phyloP scores from a whole-genome alignment of 352 stramenopile species.

The Plasmopara viticola region DNA sequence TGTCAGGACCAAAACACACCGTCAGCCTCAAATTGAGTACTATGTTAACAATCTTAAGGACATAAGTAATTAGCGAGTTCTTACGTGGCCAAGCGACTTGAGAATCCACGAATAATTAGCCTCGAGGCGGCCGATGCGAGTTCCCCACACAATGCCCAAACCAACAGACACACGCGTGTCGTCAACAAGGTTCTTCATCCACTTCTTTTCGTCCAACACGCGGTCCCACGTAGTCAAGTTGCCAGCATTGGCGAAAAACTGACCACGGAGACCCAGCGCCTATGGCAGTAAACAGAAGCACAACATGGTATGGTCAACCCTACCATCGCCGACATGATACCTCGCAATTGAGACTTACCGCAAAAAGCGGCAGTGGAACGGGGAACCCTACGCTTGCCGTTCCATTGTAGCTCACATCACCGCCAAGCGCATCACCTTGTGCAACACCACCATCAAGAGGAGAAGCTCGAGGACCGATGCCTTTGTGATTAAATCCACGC shows the following conservation, averaged over 20 bases:
- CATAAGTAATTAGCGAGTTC: constrained; percentile 3
- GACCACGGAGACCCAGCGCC: constrained; percentile 78
- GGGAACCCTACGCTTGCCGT: constrained; percentile 84
- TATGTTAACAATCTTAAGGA: neutral
- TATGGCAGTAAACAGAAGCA: constrained; percentile 16
- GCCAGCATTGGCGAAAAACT: constrained; percentile 87
- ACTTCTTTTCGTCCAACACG: constrained; percentile 83
- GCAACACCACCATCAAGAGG: constrained; percentile 79
- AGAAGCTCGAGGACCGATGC: constrained; percentile 80
- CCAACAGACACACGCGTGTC: constrained; percentile 85
- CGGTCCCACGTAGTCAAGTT: constrained; percentile 86
- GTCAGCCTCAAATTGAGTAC: neutral
- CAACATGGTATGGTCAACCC: constrained; percentile 2
- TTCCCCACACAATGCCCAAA: constrained; percentile 83
- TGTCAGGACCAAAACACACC: constrained; percentile 15
- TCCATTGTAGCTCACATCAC: constrained; percentile 84
- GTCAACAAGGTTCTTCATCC: constrained; percentile 83
- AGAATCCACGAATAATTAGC: constrained; percentile 90
- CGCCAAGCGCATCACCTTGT: constrained; percentile 80
- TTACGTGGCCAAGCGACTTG: constrained; percentile 72
- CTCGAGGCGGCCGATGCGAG: constrained; percentile 81
- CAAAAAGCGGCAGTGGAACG: constrained; percentile 73
- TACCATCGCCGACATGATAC: neutral
- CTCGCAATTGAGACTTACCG: constrained; percentile 36
- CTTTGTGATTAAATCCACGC: constrained; percentile 89